These are phyloP conservation scores for Handroanthus guayacan DNA, from an alignment of 257 asterid species.

Conservation along the genomic window DNA sequence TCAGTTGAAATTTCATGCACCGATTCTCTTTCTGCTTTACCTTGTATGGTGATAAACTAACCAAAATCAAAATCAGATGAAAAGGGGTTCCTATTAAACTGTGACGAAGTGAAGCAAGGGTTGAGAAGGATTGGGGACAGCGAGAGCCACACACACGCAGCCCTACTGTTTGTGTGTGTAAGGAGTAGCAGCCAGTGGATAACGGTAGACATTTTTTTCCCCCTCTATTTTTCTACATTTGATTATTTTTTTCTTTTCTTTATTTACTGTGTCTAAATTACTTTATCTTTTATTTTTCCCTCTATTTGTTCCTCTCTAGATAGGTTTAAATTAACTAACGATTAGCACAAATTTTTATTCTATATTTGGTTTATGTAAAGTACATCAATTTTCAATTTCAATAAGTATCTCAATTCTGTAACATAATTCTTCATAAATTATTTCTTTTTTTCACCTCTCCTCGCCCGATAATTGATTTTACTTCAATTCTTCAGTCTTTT, in stretches of 20 bases:
- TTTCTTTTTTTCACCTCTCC: no score
- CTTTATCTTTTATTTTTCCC: no score
- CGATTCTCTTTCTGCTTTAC: constrained; percentile 10
- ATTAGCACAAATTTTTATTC: no score
- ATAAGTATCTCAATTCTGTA: no score
- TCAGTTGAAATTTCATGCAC: constrained; percentile 41
- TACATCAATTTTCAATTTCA: no score
- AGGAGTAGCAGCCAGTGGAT: constrained; percentile 39
- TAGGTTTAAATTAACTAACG: no score
- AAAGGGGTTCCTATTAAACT: constrained; percentile 18
- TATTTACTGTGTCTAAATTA: no score
- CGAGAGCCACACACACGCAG: constrained; percentile 41
- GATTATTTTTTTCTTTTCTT: background rate
- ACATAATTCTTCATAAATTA: no score
- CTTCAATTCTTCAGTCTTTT: no score
- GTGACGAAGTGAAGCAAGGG: constrained; percentile 28
- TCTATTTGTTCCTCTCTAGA: no score
- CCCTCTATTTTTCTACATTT: background rate
- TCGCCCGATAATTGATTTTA: no score
- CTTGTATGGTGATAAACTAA: background rate
- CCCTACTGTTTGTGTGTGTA: constrained; percentile 20
- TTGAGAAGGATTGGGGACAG: background rate
- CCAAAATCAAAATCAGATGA: background rate
- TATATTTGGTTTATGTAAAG: no score
- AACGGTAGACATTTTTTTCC: constrained; percentile 29